These are phyloP conservation scores for Aspergillus leporis DNA, from an alignment of 495 filamentous ascomycete species.

Conservation along the genomic window DNA sequence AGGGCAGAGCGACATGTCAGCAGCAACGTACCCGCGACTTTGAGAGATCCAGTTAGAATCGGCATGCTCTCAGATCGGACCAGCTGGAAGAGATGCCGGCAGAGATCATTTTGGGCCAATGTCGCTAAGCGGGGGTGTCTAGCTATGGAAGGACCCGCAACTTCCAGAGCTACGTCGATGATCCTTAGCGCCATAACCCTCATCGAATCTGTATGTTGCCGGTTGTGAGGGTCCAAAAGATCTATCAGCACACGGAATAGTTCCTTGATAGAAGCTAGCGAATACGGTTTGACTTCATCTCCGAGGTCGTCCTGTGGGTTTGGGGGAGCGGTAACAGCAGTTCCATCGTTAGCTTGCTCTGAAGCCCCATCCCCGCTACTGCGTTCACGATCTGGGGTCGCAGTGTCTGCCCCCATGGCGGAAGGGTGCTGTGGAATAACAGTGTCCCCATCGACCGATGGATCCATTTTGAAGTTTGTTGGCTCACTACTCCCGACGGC, in stretches of 20 bases:
- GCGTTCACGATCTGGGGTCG: slow-evolving; percentile 34
- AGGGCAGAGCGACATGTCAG: slow-evolving; percentile 89
- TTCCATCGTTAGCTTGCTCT: slow-evolving; percentile 42
- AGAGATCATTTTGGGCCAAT: slow-evolving; percentile 90
- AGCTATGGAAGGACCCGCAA: slow-evolving; percentile 93
- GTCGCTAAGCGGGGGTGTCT: slow-evolving; percentile 86
- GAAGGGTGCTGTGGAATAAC: slow-evolving; percentile 51
- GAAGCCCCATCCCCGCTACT: slow-evolving; percentile 35
- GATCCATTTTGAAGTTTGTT: slow-evolving; percentile 77
- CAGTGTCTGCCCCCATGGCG: slow-evolving; percentile 45
- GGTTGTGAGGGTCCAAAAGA: slow-evolving; percentile 88
- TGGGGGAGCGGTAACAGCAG: slow-evolving; percentile 47
- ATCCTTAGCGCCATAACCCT: slow-evolving; percentile 96
- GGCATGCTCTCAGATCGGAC: slow-evolving; percentile 95
- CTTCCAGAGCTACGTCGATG: slow-evolving; percentile 95
- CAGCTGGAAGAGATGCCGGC: slow-evolving; percentile 92
- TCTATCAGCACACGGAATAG: slow-evolving; percentile 94
- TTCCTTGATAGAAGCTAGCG: slow-evolving; percentile 88
- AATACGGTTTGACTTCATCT: slow-evolving; percentile 78
- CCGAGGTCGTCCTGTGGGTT: slow-evolving; percentile 37
- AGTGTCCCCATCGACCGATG: slow-evolving; percentile 73
- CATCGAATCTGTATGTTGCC: slow-evolving; percentile 90
- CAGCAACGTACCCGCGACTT: slow-evolving; percentile 86
- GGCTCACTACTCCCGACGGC: slow-evolving; percentile 52
- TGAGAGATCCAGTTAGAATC: slow-evolving; percentile 85